A percentile compares a stretch with the other conserved stretches of the same genome.
These are phyloP conservation scores for Fusarium nurragi DNA, from an alignment of 2,329 filamentous ascomycete genomes.

Conservation along the genomic window DNA sequence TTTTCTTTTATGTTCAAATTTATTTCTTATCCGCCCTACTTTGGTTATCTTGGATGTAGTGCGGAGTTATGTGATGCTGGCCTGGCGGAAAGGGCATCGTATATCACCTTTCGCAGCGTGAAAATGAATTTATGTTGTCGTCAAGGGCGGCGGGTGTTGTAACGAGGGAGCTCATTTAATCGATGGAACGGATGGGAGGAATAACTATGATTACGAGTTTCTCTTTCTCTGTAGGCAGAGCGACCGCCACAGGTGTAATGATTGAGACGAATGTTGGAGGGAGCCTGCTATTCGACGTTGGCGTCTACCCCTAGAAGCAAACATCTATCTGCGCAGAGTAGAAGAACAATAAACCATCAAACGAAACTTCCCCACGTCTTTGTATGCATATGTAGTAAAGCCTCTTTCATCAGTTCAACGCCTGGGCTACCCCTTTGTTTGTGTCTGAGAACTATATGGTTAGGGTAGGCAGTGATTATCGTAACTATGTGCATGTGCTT, in stretches of 20 bases:
- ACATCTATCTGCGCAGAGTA: conserved; percentile 2
- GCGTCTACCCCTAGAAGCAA: conserved; percentile 1
- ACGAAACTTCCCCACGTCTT: neutral
- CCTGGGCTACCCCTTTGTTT: neutral
- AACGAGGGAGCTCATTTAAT: neutral
- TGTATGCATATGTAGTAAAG: neutral
- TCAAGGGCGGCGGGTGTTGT: neutral
- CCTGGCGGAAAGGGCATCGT: neutral
- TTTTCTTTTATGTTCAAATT: neutral
- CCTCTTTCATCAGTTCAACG: neutral
- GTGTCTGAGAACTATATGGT: neutral
- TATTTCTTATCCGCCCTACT: neutral
- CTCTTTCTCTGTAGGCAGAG: conserved; percentile 3
- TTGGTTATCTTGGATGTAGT: neutral
- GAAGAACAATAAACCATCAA: conserved; percentile 19
- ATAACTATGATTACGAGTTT: conserved; percentile 11
- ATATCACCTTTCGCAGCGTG: neutral
- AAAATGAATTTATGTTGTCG: neutral
- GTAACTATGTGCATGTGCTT: neutral
- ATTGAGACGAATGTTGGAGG: conserved; percentile 6
- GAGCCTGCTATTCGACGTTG: neutral
- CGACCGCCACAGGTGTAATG: conserved; percentile 1
- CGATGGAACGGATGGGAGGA: conserved; percentile 9
- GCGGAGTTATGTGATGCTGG: conserved; percentile 3
- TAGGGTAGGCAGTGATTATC: neutral